Base-by-base conservation (phyloP, 495 filamentous ascomycete species). In the Aspergillus incahuasiensis region DNA sequence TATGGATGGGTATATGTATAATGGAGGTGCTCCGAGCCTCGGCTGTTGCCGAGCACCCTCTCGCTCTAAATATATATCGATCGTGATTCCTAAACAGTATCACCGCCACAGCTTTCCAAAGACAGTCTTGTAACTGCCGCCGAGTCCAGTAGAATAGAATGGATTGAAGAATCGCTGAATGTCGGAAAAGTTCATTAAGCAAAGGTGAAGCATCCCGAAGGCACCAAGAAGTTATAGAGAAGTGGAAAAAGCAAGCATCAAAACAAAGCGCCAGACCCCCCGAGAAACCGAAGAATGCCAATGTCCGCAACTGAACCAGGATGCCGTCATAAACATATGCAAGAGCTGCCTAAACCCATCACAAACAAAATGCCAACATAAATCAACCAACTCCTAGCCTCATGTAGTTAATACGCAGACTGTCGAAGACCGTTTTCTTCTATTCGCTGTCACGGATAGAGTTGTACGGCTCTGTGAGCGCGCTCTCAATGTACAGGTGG, bases 281-380 rank as follows among this genome's bases (percentile, higher is more conserved):
- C 20, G 48, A 55, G 62, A 44, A 58, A 57, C 43, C 56, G 53
- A 59, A 59, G 48, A 63, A 76, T 76, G 71, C 70, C 62, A 65
- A 68, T 67, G 57, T 67, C 65, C 66, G 71, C 67, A 74, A 69
- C 60, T 65, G 57, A 73, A 73, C 68, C 59, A 68, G 65, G 57
- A 67, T 64, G 71, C 68, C 67, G 69, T 76, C 71, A 62, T 74
- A 74, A 75, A 67, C 70, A 73, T 74, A 73, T 74, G 71, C 71
- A 73, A 73, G 58, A 70, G 63, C 65, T 71, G 66, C 59, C 52
- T 63, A 67, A 68, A 73, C 68, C 49, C 70, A 72, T 67, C 63
- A 74, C 69, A 64, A 52, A 52, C 70, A 67, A 75, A 69, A 75
- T 74, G 69, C 73, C 71, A 73, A 70, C 59, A 73, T 66, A 73